Conservation (phyloP, 768 basidiomycete species). For the Sarcomyxa edulis region DNA sequence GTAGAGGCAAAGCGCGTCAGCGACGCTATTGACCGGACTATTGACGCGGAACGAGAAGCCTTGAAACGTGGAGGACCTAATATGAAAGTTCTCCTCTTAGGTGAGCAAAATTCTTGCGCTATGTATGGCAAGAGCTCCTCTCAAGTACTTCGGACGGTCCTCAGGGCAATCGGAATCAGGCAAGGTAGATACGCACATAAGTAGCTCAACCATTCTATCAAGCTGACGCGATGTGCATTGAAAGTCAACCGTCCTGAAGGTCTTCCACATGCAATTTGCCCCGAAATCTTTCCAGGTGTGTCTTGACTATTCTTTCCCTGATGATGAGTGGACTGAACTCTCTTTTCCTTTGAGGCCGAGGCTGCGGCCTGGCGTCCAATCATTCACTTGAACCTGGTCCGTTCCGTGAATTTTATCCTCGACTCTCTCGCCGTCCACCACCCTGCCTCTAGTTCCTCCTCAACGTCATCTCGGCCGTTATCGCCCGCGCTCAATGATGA, state of each 20-base stretch:
- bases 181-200: too few relatives aligned
- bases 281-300: slow-evolving; percentile 54
- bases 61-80: slow-evolving; percentile 29
- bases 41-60: slow-evolving; percentile 41
- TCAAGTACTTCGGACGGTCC: neutral
- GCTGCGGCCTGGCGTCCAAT: slow-evolving; percentile 58
- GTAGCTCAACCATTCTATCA: too few relatives aligned
- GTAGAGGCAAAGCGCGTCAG: slow-evolving; percentile 45
- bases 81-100: slow-evolving; percentile 52
- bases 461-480: neutral
- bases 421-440: slow-evolving; percentile 31
- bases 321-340: too few relatives aligned
- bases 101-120: slow-evolving; percentile 31
- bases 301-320: too few relatives aligned
- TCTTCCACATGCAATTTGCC: slow-evolving; percentile 57
- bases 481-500: slow-evolving; percentile 20
- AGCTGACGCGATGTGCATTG: too few relatives aligned
- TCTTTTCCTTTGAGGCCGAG: slow-evolving; percentile 48
- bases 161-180: slow-evolving; percentile 65
- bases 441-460: slow-evolving; percentile 8
- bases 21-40: slow-evolving; percentile 49
- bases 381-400: slow-evolving; percentile 65
- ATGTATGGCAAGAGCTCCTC: too few relatives aligned
- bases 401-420: slow-evolving; percentile 40
- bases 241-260: slow-evolving; percentile 66